Evolutionary conservation across 2,329 filamentous ascomycete species (phyloP), one percentile per base, ranked within the genome.

Genomic region (Penicillium nordicum): DNA sequence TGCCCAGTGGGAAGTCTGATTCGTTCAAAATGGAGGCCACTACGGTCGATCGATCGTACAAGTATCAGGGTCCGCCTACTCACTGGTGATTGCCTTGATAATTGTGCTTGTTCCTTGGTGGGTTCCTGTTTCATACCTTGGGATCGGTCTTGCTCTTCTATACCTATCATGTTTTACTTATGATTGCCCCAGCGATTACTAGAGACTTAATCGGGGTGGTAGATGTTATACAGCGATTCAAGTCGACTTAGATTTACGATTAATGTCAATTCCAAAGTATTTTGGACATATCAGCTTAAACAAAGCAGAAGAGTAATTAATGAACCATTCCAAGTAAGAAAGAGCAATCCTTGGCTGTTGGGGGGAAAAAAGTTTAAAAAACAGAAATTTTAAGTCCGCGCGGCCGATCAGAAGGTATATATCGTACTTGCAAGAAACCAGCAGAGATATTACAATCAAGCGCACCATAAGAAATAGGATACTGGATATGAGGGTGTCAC

Each of bases 1-100:
- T 77, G 57, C 73, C 73, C 1, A 61, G 27, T 30, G 43, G 36
- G 5, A 62, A 65, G 42, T 16, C 46, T 10, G 55, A 58, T 45
- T 30, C 47, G 6, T 56, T 60, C 34, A 44, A 55, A 10, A 53
- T 36, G 21, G 58, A 63, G 25, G 49, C 50, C 1, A 16, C 25
- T 32, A 61, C 54, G 1, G 55, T 37, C 43, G 61, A 64, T 50
- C 50, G 58, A 27, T 18, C 53, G 27, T 59, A 64, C 42, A 53
- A 59, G 57, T 29, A 51, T 5, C 21, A 2, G 32, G 27, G 34
- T 4, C 21, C 41, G 10, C 47, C 46, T 16, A 50, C 49, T 34
- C 21, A 51, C n/a, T 55, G 18, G 36, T 58, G 16, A 42, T 42
- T 37, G 10, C 5, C 40, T 40, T 32, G 8, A 8, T 6, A 4